Evolutionary conservation across 768 basidiomycete species (phyloP), one percentile per base, ranked within the genome.

Genomic region (Termitomyces sp.): DNA sequence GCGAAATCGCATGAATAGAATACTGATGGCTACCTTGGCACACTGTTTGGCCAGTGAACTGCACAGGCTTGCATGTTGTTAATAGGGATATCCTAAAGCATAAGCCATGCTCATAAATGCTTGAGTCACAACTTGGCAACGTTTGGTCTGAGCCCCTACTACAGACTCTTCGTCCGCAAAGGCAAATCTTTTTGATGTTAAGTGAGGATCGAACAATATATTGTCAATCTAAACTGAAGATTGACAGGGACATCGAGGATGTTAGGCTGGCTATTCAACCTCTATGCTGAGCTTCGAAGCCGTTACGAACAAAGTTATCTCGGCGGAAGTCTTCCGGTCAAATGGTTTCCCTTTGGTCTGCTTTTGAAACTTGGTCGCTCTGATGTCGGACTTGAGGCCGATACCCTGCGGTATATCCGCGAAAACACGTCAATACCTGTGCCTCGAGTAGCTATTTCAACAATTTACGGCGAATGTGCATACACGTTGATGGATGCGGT

Each of bases 321-420:
- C 19, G 50, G 50, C 11, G 42, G 43, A 5, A n/a, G 19, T 35
- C 45, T 8, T 11, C 19, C 43, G 19, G 28, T 57, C n/a, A 44
- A 52, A 30, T 57, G 56, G 56, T 57, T 57, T 46, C 56, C 56
- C 19, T 57, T 57, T 44, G 56, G 56, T 17, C 19, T 57, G 15
- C 37, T 57, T 14, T 30, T 57, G 44, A 57, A 57, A 52, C 10
- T 52, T 14, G 56, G 56, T 21, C 19, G 19, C 31, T 51, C 50
- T 15, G 44, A 52, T 41, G 8, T 52, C 3, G 50, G 56, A 26
- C 56, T 51, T 40, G 56, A 57, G 37, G 56, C 56, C 21, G 56
- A 57, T 45, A 52, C 56, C 42, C 50, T 57, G 8, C 50, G 56
- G 14, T 57, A 57, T 44, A 46, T 57, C 28, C 56, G 50, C 11